Evolutionary conservation across 164 flowering plant species (phyloP).

Genomic region (Kingdonia uniflora): DNA sequence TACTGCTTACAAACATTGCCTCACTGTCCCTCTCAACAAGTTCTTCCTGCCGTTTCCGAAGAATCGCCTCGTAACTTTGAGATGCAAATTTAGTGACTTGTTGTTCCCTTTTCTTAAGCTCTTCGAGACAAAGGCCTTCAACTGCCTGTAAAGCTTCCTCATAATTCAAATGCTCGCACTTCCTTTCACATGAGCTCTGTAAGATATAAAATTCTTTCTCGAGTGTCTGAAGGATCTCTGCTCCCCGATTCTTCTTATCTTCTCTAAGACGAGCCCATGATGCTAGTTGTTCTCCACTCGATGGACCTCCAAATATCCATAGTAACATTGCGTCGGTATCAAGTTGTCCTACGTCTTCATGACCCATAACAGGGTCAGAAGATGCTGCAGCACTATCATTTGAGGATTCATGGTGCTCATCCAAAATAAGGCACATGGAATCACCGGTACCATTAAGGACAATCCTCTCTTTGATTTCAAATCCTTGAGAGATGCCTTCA

Average conservation of each 20-base stretch:
- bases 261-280: conserved; percentile 57
- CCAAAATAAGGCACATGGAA: conserved; percentile 46
- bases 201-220: conserved; percentile 74
- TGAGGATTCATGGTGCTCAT: conserved; percentile 23
- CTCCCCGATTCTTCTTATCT: conserved; percentile 52
- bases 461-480: conserved; percentile 47
- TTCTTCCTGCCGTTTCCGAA: conserved; percentile 69
- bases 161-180: conserved; percentile 64
- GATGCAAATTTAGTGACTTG: conserved; percentile 23
- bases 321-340: conserved; percentile 52
- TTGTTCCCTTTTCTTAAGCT: conserved; percentile 75
- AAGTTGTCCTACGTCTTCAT: conserved; percentile 26
- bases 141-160: conserved; percentile 78
- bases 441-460: conserved; percentile 46
- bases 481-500: conserved; percentile 13
- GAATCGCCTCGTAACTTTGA: conserved; percentile 55
- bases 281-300: conserved; percentile 47
- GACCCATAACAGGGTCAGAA: conserved; percentile 7
- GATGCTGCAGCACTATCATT: conserved; percentile 17
- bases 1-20: conserved; percentile 25
- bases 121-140: conserved; percentile 73
- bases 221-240: conserved; percentile 65
- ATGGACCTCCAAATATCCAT: conserved; percentile 69
- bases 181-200: conserved; percentile 77
- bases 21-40: conserved; percentile 49